A percentile compares a stretch with the other conserved stretches of the same genome.
phyloP scores from a whole-genome alignment of 176 grass and related monocot genomes.

The Oryza coarctata region DNA sequence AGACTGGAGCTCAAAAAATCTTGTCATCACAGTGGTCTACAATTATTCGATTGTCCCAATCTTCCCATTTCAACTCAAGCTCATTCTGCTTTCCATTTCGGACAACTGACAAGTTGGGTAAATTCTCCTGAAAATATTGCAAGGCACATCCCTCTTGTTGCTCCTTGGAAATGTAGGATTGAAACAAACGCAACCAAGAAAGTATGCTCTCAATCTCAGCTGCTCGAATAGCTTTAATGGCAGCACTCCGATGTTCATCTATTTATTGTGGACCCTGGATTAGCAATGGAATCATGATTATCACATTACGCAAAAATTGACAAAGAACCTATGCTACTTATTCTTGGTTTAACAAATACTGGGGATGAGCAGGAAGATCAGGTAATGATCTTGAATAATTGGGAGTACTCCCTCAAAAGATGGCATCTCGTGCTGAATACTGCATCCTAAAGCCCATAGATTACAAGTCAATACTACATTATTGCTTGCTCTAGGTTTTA shows the following conservation, averaged over 20 bases:
- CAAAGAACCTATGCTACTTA: background rate
- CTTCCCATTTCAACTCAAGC: constrained; percentile 72
- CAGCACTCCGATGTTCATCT: constrained; percentile 56
- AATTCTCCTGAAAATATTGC: constrained; percentile 74
- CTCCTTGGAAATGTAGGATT: constrained; percentile 59
- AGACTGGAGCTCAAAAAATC: constrained; percentile 49
- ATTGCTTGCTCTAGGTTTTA: constrained; percentile 1
- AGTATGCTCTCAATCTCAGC: constrained; percentile 61
- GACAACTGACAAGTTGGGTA: constrained; percentile 53
- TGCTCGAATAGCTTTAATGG: constrained; percentile 56
- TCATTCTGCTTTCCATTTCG: constrained; percentile 46
- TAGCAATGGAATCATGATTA: background rate
- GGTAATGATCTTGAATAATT: background rate
- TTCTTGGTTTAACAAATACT: background rate
- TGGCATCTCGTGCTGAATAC: background rate
- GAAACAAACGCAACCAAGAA: constrained; percentile 47
- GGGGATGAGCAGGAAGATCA: background rate
- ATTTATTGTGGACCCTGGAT: constrained; percentile 32
- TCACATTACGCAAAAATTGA: background rate
- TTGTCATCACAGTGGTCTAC: constrained; percentile 42
- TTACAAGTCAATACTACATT: background rate
- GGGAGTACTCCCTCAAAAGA: background rate
- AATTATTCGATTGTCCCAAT: constrained; percentile 25
- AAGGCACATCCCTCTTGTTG: constrained; percentile 60
- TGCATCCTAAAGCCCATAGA: background rate